Evolutionary conservation across 169 alveolate species (phyloP).

Genomic region (Amoebophrya sp.): DNA sequence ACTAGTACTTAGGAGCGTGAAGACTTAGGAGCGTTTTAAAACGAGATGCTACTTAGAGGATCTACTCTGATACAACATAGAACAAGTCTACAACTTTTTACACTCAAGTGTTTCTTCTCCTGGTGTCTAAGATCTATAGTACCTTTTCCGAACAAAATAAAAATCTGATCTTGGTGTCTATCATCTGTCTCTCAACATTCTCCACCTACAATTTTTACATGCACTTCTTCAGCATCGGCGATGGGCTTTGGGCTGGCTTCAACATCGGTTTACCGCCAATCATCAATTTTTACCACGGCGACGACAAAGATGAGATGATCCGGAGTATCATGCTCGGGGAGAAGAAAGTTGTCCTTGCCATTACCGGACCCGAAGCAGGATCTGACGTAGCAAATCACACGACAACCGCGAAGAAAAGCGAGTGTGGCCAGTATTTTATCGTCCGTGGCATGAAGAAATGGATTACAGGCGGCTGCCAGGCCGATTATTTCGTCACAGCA

Average conservation of each 20-base stretch:
- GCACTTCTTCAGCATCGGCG: neutral
- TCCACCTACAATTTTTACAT: no score
- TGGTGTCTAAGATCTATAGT: no score
- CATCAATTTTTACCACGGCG: conserved; percentile 29
- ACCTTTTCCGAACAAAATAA: no score
- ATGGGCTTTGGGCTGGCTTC: conserved; percentile 33
- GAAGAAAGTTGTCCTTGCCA: conserved; percentile 26
- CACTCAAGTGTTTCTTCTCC: no score
- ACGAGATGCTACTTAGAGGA: no score
- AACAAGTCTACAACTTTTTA: no score
- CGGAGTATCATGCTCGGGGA: neutral
- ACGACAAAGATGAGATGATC: conserved; percentile 25
- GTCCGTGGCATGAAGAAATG: conserved; percentile 52
- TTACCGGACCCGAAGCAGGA: conserved; percentile 35
- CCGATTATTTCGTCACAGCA: conserved; percentile 49
- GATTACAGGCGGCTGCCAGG: conserved; percentile 49
- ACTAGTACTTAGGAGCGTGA: no score
- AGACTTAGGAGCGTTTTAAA: no score
- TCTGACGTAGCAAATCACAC: conserved; percentile 23
- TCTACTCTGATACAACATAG: no score
- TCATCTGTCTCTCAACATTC: no score
- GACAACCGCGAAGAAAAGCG: neutral
- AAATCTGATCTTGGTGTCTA: no score
- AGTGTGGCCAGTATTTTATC: conserved; percentile 32
- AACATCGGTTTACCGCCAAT: conserved; percentile 40